phyloP scores from a whole-genome alignment of 345 rosid species.

The Gossypium turneri region DNA sequence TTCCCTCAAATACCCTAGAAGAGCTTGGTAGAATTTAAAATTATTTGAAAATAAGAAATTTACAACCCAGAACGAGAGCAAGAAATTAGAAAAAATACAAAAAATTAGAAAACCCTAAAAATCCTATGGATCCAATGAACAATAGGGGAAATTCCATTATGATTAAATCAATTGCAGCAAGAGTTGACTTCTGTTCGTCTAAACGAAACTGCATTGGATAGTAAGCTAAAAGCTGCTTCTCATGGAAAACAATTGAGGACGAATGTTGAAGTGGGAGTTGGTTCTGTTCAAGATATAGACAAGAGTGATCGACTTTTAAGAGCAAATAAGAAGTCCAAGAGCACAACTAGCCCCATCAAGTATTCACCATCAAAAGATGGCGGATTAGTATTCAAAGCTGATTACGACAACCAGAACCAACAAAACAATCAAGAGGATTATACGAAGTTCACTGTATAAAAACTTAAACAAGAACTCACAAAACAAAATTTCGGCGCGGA shows the following conservation, averaged over 20 bases:
- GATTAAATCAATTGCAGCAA: too few species aligned
- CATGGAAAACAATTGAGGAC: constrained; percentile 62
- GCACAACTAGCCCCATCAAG: constrained; percentile 53
- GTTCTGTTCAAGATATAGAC: constrained; percentile 41
- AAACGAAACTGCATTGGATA: constrained; percentile 75
- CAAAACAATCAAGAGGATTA: constrained; percentile 63
- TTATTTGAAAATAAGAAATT: too few species aligned
- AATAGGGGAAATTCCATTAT: not conserved
- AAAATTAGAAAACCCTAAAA: too few species aligned
- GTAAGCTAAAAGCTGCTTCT: constrained; percentile 66
- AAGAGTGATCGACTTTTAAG: constrained; percentile 40
- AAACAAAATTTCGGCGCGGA: constrained; percentile 76
- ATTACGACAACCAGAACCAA: constrained; percentile 47
- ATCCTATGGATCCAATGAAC: too few species aligned
- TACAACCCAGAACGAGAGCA: too few species aligned
- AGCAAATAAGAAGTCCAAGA: constrained; percentile 58
- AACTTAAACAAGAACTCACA: constrained; percentile 81
- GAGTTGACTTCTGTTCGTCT: constrained; percentile 58
- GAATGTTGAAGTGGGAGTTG: constrained; percentile 64
- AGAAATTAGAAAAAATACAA: too few species aligned
- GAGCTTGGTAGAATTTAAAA: too few species aligned
- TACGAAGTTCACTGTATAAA: constrained; percentile 63
- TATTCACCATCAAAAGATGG: constrained; percentile 56
- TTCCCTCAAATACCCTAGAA: too few species aligned
- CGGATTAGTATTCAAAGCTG: constrained; percentile 51